Evolutionary conservation across 2,329 filamentous ascomycete species (phyloP).

Genomic region (Aspergillus sp.): DNA sequence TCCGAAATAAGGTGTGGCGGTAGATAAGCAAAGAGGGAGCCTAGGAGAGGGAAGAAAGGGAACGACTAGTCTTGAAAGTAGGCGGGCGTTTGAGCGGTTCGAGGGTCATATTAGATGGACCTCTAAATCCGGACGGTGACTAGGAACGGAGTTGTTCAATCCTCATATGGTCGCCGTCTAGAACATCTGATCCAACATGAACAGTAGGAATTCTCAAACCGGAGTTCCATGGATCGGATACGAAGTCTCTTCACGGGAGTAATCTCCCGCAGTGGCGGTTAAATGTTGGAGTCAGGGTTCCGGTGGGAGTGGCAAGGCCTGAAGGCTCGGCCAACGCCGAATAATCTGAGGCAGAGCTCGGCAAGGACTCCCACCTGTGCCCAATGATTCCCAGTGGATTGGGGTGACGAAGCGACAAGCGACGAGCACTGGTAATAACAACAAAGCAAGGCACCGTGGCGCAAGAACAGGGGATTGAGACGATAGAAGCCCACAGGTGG

Average conservation of each 20-base stretch:
- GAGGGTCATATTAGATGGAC: background rate
- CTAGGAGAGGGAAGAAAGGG: background rate
- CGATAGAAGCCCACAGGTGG: no score
- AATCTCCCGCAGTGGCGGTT: no score
- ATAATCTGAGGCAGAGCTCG: background rate
- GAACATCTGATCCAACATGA: no score
- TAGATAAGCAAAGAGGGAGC: background rate
- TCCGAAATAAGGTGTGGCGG: constrained; percentile 9
- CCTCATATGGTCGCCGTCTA: no score
- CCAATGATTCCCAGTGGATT: no score
- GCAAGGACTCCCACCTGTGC: background rate
- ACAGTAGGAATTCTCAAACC: no score
- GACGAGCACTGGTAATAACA: no score
- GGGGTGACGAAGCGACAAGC: no score
- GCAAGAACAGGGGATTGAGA: background rate
- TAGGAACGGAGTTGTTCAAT: background rate
- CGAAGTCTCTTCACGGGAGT: no score
- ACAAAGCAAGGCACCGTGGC: no score
- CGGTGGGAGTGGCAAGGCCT: background rate
- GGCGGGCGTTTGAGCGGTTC: background rate
- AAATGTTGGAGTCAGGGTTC: background rate
- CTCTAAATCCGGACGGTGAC: no score
- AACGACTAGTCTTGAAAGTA: background rate
- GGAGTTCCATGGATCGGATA: no score
- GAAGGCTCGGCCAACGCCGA: background rate